Base-by-base conservation (phyloP, 768 basidiomycete species). In the Auricularia sp. region DNA sequence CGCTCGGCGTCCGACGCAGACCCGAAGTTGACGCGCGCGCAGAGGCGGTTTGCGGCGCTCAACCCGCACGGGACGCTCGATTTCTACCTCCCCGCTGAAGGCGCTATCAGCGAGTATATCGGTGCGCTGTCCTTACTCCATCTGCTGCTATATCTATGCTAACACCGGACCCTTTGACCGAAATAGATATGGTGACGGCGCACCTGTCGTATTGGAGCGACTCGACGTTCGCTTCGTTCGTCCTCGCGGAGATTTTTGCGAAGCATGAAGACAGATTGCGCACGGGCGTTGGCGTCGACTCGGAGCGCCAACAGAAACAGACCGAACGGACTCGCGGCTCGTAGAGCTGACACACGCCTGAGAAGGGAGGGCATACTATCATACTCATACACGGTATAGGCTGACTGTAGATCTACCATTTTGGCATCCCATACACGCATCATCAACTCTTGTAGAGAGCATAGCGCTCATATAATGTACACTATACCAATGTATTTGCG, bases 11-110 rank as follows among this genome's bases (percentile, higher is more conserved):
- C n/a, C 62, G 60, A 54, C 47, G 65, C 44, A 23, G 34, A 16
- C 62, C 35, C 3, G 62, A 63, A 10, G 59, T 18, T 10, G 47
- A 51, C 47, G 18, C 21, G 21, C 8, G 21, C 62, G 42, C 70
- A 59, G 18, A 6, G 56, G 34, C 56, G 79, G n/a, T 78, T 80
- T 67, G 71, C 71, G 10, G 79, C 79, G 1, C 66, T 80, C 51
- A 80, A 80, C 62, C 77, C 77, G 3, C 78, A 79, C 66, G 78
- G 79, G 2, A 78, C 77, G 61, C 64, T 80, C 5, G 77, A 79
- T 65, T 79, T 76, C 63, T 74, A 71, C 66, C 69, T 79, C n/a
- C 75, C 77, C 5, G 70, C 72, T 7, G 72, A 75, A 8, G 76
- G 77, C 11, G 69, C 65, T 36, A 72, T 77, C 42, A 76, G 75